Conservation (phyloP, 2,329 filamentous ascomycete genomes). For the Alternaria sp. region DNA sequence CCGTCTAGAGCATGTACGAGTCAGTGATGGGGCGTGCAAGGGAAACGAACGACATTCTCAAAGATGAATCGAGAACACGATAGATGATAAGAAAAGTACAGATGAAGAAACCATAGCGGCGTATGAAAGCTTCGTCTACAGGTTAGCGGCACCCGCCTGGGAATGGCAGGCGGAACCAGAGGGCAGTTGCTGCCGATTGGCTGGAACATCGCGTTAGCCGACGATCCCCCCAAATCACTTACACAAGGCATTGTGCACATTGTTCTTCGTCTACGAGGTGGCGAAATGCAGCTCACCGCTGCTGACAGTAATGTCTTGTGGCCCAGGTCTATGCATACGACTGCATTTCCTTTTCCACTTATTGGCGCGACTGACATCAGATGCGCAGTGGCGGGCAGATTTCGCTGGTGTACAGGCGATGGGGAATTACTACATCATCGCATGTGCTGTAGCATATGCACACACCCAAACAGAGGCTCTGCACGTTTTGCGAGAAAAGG, state of each 20-base stretch:
- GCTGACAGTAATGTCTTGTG: background rate
- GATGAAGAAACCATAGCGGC: slow-evolving; percentile 17
- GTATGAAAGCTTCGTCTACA: slow-evolving; percentile 25
- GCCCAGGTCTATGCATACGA: background rate
- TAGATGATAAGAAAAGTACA: slow-evolving; percentile 14
- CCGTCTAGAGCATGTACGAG: background rate
- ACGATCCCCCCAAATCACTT: slow-evolving; percentile 9
- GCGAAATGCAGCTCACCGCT: background rate
- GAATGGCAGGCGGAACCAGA: slow-evolving; percentile 16
- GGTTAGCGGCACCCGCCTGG: slow-evolving; percentile 12
- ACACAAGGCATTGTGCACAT: slow-evolving; percentile 14
- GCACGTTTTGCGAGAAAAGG: background rate
- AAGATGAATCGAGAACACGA: slow-evolving; percentile 6
- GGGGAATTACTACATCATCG: background rate
- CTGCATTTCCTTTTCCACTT: background rate
- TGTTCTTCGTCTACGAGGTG: background rate
- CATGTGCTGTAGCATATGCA: background rate
- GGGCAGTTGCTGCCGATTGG: slow-evolving; percentile 20
- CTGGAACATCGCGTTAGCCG: slow-evolving; percentile 1
- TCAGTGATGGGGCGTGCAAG: slow-evolving; percentile 1
- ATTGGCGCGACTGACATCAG: background rate
- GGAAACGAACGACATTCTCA: slow-evolving; percentile 1
- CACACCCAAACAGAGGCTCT: background rate
- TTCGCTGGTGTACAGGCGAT: background rate
- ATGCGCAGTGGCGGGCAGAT: background rate